Base-by-base conservation (phyloP, 192 early-diverging fungal genomes). In the Mortierella claussenii region DNA sequence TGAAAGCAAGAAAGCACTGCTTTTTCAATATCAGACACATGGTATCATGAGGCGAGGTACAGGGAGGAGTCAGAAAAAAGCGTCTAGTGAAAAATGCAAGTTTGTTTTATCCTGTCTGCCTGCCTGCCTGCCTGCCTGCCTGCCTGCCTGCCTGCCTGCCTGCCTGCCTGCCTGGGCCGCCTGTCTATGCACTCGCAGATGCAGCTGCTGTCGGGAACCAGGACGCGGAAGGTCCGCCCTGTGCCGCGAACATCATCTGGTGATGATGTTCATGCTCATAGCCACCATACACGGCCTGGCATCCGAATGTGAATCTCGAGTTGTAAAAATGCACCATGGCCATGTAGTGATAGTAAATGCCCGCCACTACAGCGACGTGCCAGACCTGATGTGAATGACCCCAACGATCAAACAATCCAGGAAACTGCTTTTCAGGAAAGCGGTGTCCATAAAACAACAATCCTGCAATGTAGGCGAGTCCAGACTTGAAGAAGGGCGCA, bases 391-490 rank as follows among this genome's bases (percentile, higher is more conserved):
- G 88, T 47, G 84, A 86, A 43, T 85, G 83, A 34, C 88, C 88
- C 58, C 79, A 76, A 33, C 67, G 64, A 60, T 90, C 88, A 81
- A 88, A 88, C 44, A 71, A 43, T 10, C 88, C 88, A 4, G 88
- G 88, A 36, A 76, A 88, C 52, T 82, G 81, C 51, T 83, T 83
- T 66, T 90, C 88, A 26, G 88, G 88, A 50, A 84, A 88, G 10
- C 87, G 82, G 53, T 86, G 82, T 44, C 84, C 88, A 63, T 90
- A 88, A 34, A 89, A 84, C 55, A 82, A 73, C n/a, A 89, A 82
- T 20, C 88, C 88, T 0, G 73, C 67, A 21, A 86, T 12, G 63
- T 90, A 90, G 34, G 84, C 84, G 10, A 73, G 6, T 2, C 87
- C 81, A 27, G 85, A 86, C 32, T 81, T 78, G 53, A 70, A 76